Conservation (phyloP, 108 stramenopile species). For the Nannochloropsis gaditana region DNA sequence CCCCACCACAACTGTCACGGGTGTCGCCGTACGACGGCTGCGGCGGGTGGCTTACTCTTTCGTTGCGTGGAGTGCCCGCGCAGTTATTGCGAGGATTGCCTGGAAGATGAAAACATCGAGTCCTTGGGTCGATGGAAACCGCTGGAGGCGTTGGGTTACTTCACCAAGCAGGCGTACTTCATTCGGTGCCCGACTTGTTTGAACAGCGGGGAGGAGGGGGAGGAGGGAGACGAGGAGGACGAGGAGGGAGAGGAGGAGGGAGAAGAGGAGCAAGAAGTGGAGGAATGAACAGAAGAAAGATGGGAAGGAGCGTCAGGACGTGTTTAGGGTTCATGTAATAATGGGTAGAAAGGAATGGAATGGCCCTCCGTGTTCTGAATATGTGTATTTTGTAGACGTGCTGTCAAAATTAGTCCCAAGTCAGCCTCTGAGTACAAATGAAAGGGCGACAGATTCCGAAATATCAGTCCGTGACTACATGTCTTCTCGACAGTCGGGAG, state of each 20-base stretch:
- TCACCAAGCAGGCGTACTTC: constrained; percentile 41
- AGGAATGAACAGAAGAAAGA: not conserved
- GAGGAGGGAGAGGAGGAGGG: constrained; percentile 21
- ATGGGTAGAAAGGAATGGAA: too few relatives aligned
- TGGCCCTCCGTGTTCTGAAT: too few relatives aligned
- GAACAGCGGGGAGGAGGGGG: constrained; percentile 13
- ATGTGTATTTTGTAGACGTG: too few relatives aligned
- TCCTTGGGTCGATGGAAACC: constrained; percentile 24
- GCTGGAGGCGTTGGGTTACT: constrained; percentile 46
- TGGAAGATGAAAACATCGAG: constrained; percentile 58
- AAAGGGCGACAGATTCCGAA: too few relatives aligned
- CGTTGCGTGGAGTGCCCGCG: constrained; percentile 66
- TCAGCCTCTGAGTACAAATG: too few relatives aligned
- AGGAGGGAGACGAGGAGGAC: not conserved
- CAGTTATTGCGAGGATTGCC: constrained; percentile 74
- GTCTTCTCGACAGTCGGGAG: too few relatives aligned
- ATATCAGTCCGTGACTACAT: too few relatives aligned
- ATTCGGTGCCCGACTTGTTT: constrained; percentile 42
- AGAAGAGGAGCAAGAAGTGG: constrained; percentile 17
- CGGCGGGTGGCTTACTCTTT: constrained; percentile 73
- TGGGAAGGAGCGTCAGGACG: too few relatives aligned
- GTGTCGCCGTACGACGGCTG: constrained; percentile 58
- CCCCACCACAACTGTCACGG: constrained; percentile 67
- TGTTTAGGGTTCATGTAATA: too few relatives aligned
- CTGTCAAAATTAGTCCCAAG: too few relatives aligned